phyloP scores from a whole-genome alignment of 169 alveolate species.

The Plasmodium gallinaceum region DNA sequence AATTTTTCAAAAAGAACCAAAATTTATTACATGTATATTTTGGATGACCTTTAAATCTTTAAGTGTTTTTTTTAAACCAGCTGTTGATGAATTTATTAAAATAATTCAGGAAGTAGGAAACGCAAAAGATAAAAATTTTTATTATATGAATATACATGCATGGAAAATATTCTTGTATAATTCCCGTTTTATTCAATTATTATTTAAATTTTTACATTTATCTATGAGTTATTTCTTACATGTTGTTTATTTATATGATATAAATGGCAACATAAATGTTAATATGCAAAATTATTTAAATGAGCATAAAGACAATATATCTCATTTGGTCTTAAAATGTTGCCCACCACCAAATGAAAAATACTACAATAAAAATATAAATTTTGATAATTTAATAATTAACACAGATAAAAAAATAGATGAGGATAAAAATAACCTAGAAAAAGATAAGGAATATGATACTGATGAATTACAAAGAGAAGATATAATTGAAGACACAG shows the following conservation, averaged over 20 bases:
- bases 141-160: constrained; percentile 80
- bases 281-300: constrained; percentile 42
- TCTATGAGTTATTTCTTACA: constrained; percentile 77
- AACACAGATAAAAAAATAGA: neutral
- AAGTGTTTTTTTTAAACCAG: constrained; percentile 86
- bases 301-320: constrained; percentile 46
- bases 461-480: neutral
- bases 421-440: neutral
- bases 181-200: constrained; percentile 68
- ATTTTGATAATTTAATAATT: neutral
- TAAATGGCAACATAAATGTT: constrained; percentile 36
- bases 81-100: constrained; percentile 82
- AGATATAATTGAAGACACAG: neutral
- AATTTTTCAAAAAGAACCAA: constrained; percentile 79
- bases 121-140: constrained; percentile 78
- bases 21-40: constrained; percentile 89
- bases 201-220: constrained; percentile 80
- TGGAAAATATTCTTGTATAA: constrained; percentile 80
- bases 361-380: neutral
- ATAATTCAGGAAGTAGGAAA: constrained; percentile 73
- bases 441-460: neutral
- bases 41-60: constrained; percentile 88
- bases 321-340: constrained; percentile 49
- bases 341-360: constrained; percentile 67
- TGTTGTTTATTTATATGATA: constrained; percentile 73